Conservation (phyloP, 305 asterid species). For the Andrographis paniculata region DNA sequence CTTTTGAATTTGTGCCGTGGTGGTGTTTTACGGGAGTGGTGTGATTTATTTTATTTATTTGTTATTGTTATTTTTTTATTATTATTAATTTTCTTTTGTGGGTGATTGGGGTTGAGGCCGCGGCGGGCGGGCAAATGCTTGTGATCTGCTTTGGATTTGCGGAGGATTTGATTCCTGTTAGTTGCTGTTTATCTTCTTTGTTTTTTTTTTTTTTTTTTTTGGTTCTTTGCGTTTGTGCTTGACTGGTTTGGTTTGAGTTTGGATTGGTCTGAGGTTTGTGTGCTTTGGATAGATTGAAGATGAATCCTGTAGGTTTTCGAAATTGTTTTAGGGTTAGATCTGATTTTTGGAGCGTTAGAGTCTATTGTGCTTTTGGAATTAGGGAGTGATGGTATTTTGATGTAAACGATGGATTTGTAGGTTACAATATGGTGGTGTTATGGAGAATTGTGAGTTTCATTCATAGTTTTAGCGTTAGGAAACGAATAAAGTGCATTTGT, state of each 20-base stretch:
- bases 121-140: conserved; percentile 19
- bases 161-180: conserved; percentile 24
- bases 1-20: conserved; percentile 6
- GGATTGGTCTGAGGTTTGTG: conserved; percentile 12
- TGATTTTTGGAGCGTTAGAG: conserved; percentile 15
- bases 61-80: too few species aligned
- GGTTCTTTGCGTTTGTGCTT: conserved; percentile 1
- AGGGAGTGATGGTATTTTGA: conserved; percentile 4
- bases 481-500: conserved; percentile 4
- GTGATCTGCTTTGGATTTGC: conserved; percentile 26
- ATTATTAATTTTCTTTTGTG: too few species aligned
- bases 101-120: conserved; percentile 16
- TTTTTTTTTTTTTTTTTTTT: too few species aligned
- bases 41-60: too few species aligned
- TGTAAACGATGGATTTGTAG: not conserved
- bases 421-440: not conserved
- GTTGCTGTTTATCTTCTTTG: conserved; percentile 13
- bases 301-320: conserved; percentile 8
- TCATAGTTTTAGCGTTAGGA: conserved; percentile 1
- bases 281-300: conserved; percentile 11
- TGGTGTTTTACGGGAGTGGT: conserved; percentile 6
- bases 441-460: conserved; percentile 4
- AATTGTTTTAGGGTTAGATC: conserved; percentile 25
- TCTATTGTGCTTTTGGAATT: conserved; percentile 7
- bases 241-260: conserved; percentile 5